Percentiles rank a stretch among this genome's conserved stretches.
Evolutionary conservation across 495 filamentous ascomycete genomes (phyloP).

Genomic region (Hyaloscypha bicolor): DNA sequence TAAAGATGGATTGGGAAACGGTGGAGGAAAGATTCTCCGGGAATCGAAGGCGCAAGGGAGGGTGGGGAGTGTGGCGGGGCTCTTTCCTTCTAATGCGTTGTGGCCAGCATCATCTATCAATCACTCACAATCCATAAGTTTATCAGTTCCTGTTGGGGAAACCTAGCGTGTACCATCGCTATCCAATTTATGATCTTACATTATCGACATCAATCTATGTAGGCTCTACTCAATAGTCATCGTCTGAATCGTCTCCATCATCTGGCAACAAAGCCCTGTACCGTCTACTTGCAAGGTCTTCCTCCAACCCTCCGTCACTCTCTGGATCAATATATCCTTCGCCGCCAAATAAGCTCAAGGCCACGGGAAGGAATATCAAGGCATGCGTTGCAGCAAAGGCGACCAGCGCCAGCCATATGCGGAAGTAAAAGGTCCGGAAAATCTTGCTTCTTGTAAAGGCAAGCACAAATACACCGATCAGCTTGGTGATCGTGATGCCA

Average conservation of each 20-base stretch:
- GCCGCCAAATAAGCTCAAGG: conserved; percentile 82
- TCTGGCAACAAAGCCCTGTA: conserved; percentile 46
- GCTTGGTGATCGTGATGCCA: conserved; percentile 94
- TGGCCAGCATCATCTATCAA: too few species aligned
- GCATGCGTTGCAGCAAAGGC: conserved; percentile 87
- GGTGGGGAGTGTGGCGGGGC: too few species aligned
- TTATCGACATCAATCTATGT: neutral
- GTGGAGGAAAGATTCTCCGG: too few species aligned
- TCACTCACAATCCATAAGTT: too few species aligned
- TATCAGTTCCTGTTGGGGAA: too few species aligned
- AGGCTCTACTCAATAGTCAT: conserved; percentile 27
- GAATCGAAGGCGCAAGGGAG: too few species aligned
- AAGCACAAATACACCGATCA: conserved; percentile 88
- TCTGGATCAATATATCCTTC: conserved; percentile 87
- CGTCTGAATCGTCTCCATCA: conserved; percentile 38
- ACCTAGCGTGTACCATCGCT: too few species aligned
- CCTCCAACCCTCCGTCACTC: conserved; percentile 74
- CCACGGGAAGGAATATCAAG: conserved; percentile 89
- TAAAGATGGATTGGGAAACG: too few species aligned
- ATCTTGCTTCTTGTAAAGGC: conserved; percentile 97
- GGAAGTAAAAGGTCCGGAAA: conserved; percentile 99
- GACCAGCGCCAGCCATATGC: conserved; percentile 91
- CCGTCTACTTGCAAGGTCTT: conserved; percentile 65
- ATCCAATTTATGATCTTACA: neutral
- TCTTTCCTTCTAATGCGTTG: too few species aligned